Evolutionary conservation across 768 basidiomycete species (phyloP), one percentile per base, ranked within the genome.

Genomic region (Leccinum uliginosum): DNA sequence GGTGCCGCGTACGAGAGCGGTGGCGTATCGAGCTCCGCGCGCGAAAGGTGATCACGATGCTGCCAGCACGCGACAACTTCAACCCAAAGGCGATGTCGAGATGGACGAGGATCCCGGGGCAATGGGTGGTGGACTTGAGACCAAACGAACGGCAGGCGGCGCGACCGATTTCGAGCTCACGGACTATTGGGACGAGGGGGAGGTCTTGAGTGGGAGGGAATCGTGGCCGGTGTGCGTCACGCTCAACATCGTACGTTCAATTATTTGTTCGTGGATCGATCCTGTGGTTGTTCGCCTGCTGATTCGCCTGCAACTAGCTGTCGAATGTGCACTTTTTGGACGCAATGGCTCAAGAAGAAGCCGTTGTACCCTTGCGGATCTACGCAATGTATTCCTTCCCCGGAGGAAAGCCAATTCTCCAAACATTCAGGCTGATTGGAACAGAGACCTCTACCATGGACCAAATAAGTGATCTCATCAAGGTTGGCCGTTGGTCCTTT

Each of bases 141-240:
- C 84, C 15, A 75, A 83, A 38, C 61, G 58, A 32, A 40, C 40
- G 2, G 70, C 75, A 35, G 68, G 67, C 23, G 70, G 71, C 9
- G 87, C 84, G 11, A 82, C 83, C 9, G 93, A 95, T 69, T 94
- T 94, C 62, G 93, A 95, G 72, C 78, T 94, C 21, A 80, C 84
- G 11, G 92, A 95, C 68, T 89, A 86, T 59, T 92, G 90, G 89
- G 91, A 91, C 64, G 89, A 91, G 60, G 93, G 93, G 0, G 86
- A 85, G 55, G 70, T 76, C 17, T 65, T 93, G 27, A 78, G 75
- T 38, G 85, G 84, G 2, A 75, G 83, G 58, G 82, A 87, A 2
- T 62, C 67, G 12, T 89, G 92, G 84, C 93, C 92, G 0, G 77
- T 94, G 4, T 84, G 84, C 58, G 73, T 93, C 24, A 92, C 91